Percentiles rank a stretch among this genome's conserved stretches.
These are phyloP conservation scores for Podospora australis DNA, from an alignment of 495 filamentous ascomycete genomes.

Conservation along the genomic window DNA sequence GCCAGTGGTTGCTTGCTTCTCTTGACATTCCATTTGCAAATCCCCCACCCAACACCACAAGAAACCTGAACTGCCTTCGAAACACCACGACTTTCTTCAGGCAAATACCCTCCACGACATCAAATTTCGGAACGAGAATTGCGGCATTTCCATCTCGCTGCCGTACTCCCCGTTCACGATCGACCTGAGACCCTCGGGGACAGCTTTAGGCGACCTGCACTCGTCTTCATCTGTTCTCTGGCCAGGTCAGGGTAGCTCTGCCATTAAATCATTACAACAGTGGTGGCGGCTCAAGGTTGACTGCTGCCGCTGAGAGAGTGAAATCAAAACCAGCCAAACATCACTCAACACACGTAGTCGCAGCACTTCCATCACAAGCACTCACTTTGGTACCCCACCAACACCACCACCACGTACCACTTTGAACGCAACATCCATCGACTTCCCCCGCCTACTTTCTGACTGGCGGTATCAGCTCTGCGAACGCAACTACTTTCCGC, in stretches of 20 bases:
- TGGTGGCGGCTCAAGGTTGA: too few species aligned
- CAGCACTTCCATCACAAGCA: slow-evolving; percentile 3
- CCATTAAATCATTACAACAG: too few species aligned
- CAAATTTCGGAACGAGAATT: too few species aligned
- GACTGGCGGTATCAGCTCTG: background rate
- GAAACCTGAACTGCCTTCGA: too few species aligned
- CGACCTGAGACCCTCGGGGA: slow-evolving; percentile 10
- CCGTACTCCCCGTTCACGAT: background rate
- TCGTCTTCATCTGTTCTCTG: slow-evolving; percentile 24
- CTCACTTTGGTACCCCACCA: background rate
- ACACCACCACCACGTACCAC: background rate
- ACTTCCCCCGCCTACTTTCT: background rate
- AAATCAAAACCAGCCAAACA: background rate
- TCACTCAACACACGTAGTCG: background rate
- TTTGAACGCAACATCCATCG: background rate
- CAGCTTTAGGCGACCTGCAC: slow-evolving; percentile 30
- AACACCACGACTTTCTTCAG: too few species aligned
- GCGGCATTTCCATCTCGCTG: background rate
- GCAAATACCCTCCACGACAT: slow-evolving; percentile 7
- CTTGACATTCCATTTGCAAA: slow-evolving; percentile 7
- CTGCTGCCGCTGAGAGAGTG: too few species aligned
- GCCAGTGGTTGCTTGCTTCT: slow-evolving; percentile 6
- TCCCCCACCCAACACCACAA: too few species aligned
- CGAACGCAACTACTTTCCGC: slow-evolving; percentile 4
- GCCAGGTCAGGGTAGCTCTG: slow-evolving; percentile 15